Base-by-base conservation (phyloP, 768 basidiomycete species). In the Suillus placidus region DNA sequence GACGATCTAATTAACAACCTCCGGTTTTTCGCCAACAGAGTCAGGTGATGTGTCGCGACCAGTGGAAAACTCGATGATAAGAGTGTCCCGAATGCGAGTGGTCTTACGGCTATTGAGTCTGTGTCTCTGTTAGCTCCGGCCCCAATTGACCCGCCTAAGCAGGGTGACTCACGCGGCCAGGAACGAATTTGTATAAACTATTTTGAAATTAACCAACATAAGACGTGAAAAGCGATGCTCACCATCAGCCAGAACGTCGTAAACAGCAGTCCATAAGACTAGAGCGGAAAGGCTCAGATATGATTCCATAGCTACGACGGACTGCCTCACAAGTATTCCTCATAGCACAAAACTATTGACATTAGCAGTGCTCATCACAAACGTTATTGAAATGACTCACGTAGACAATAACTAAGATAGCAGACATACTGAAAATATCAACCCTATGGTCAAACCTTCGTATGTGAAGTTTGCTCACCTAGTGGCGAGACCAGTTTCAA, bases 211-310 rank as follows among this genome's bases (percentile, higher is more conserved):
- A 26, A 23, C 8, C 8, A 38, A 57, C n/a, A 9, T 40, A 40
- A 40, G 38, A 26, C 16, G 26, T 55, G 20, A 55, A 37, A 55
- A 26, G 23, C 9, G 6, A 26, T 38, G 57, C 64, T 47, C n/a
- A 65, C 61, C 35, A 30, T 63, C 64, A 38, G 61, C 64, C 12
- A 65, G 38, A 20, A 65, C 30, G 20, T 42, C 54, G 32, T 64
- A 65, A 37, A 63, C 23, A 13, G 52, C 65, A 10, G 34, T 38
- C 62, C 63, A 66, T 7, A 63, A 42, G 45, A 64, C 65, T 58
- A 38, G 20, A 38, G 57, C 18, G 38, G 23, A 58, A 58, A 40
- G 9, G 9, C 9, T 58, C 23, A 58, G 16, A 40, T 52, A 18
- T 58, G 37, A 58, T 26, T 34, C 54, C 56, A 38, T 30, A 26